Conservation (phyloP, 345 rosid genomes). For the Gossypium anomalum region DNA sequence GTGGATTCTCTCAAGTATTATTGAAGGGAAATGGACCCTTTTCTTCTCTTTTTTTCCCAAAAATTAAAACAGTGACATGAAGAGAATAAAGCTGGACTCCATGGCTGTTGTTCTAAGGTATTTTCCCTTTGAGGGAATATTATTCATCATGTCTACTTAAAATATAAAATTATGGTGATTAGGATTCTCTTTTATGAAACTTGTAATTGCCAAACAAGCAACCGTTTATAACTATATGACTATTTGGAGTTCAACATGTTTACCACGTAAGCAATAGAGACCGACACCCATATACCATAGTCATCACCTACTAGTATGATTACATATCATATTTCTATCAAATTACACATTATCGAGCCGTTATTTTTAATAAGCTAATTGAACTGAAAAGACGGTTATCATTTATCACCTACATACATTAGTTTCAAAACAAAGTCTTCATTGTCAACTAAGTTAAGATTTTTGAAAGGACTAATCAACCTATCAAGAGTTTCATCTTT, state of each 20-base stretch:
- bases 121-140: constrained; percentile 13
- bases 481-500: no score
- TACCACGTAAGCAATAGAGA: constrained; percentile 13
- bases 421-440: no score
- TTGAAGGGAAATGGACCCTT: constrained; percentile 15
- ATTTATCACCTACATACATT: no score
- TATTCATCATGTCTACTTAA: constrained; percentile 22
- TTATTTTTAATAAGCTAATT: no score
- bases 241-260: constrained; percentile 17
- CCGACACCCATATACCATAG: not conserved
- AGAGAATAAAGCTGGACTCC: constrained; percentile 28
- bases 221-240: constrained; percentile 21
- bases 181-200: constrained; percentile 48
- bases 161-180: constrained; percentile 23
- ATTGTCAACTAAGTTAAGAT: no score
- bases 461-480: no score
- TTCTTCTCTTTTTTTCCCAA: not conserved
- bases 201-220: constrained; percentile 30
- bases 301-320: not conserved
- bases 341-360: no score
- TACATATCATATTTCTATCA: no score
- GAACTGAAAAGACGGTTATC: no score
- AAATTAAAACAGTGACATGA: constrained; percentile 9
- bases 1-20: constrained; percentile 29
- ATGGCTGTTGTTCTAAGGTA: constrained; percentile 22